Evolutionary conservation across 2,329 filamentous ascomycete genomes (phyloP).

Genomic region (Fusarium torreyae): DNA sequence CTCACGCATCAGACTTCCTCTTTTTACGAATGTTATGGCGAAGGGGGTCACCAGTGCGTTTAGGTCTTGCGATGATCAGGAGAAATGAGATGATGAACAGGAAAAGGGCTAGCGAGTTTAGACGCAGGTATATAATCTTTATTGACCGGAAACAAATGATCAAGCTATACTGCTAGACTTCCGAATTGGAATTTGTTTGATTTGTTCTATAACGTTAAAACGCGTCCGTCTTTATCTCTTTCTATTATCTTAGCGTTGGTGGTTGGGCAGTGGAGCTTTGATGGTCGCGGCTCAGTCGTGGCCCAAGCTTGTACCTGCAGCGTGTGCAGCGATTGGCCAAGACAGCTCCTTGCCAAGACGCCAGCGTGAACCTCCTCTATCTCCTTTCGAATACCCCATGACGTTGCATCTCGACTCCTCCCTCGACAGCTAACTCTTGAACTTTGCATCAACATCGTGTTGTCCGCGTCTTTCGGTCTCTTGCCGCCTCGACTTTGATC

Average conservation of each 20-base stretch:
- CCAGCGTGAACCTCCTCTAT: constrained; percentile 49
- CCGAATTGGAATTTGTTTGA: neutral
- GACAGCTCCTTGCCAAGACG: constrained; percentile 45
- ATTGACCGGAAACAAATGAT: neutral
- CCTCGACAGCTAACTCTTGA: constrained; percentile 34
- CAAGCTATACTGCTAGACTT: neutral
- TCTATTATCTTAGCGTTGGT: constrained; percentile 5
- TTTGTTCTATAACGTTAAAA: neutral
- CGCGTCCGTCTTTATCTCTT: constrained; percentile 13
- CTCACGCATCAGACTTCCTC: neutral
- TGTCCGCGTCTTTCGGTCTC: constrained; percentile 7
- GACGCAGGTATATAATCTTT: neutral
- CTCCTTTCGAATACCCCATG: constrained; percentile 51
- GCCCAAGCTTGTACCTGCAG: constrained; percentile 42
- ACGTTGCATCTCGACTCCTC: constrained; percentile 48
- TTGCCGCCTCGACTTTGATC: constrained; percentile 20
- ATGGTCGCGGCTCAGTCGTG: constrained; percentile 26
- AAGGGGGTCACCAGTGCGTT: neutral
- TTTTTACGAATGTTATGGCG: neutral
- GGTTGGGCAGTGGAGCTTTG: constrained; percentile 33
- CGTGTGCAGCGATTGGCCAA: constrained; percentile 40
- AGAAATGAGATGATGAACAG: neutral
- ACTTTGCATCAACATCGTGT: constrained; percentile 34
- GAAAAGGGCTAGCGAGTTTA: neutral
- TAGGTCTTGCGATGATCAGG: neutral